Evolutionary conservation across 257 asterid genomes (phyloP).

Genomic region (Coffea canephora): DNA sequence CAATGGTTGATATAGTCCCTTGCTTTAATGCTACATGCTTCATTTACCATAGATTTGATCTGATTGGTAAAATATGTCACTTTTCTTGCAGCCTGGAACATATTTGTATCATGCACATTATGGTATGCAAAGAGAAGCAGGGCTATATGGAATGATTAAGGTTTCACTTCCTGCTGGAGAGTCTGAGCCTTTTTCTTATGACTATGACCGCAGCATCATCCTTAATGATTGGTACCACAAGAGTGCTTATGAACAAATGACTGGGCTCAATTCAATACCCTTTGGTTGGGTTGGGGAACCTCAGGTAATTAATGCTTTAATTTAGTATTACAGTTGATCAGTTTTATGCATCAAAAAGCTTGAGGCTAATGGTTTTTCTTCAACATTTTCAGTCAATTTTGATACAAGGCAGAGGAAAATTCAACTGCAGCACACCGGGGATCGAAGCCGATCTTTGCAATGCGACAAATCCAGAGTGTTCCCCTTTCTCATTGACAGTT

Average conservation of each 20-base stretch:
- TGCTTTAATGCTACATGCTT: background rate
- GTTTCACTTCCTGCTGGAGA: constrained; percentile 61
- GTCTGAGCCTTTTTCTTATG: constrained; percentile 65
- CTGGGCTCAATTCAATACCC: constrained; percentile 64
- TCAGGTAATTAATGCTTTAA: constrained; percentile 39
- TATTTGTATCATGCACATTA: constrained; percentile 89
- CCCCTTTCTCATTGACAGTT: constrained; percentile 54
- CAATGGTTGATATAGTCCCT: background rate
- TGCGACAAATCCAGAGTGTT: constrained; percentile 64
- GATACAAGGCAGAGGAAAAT: constrained; percentile 84
- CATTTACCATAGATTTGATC: background rate
- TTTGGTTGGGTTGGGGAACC: constrained; percentile 96
- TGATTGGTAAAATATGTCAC: background rate
- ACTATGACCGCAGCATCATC: constrained; percentile 62
- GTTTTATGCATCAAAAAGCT: background rate
- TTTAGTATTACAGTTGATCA: background rate
- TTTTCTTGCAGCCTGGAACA: constrained; percentile 67
- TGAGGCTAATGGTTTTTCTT: background rate
- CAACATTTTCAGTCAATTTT: constrained; percentile 56
- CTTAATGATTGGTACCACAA: constrained; percentile 85
- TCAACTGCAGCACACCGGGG: constrained; percentile 54
- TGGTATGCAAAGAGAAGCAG: constrained; percentile 88
- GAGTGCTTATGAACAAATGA: constrained; percentile 56
- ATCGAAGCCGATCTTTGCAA: constrained; percentile 45
- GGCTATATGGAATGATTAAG: constrained; percentile 64